Evolutionary conservation across 73 alveolate species (phyloP).

Genomic region (Paramecium biaurelia): DNA sequence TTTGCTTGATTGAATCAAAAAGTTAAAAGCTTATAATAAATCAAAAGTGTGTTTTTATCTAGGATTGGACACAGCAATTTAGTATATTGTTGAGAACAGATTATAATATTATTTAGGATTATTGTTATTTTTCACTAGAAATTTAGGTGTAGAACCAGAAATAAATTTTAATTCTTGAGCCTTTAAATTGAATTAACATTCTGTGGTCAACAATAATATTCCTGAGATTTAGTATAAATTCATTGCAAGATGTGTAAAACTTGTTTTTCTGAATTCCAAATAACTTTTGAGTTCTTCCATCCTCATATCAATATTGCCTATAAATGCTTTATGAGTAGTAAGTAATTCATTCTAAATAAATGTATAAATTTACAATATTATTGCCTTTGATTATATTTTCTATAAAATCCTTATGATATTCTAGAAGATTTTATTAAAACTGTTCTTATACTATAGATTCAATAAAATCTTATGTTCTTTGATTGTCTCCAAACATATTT

Average conservation of each 20-base stretch:
- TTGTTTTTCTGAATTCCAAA: neutral
- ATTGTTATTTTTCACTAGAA: neutral
- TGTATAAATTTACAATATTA: neutral
- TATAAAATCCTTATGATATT: neutral
- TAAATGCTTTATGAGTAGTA: neutral
- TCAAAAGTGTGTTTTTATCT: neutral
- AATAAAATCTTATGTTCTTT: neutral
- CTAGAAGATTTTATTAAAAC: neutral
- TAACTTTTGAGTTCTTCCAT: neutral
- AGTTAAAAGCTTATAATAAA: neutral
- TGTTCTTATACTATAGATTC: neutral
- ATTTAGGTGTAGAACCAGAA: neutral
- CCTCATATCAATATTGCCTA: neutral
- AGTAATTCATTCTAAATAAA: neutral
- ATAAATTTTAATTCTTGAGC: neutral
- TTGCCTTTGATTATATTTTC: neutral
- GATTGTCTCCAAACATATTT: neutral
- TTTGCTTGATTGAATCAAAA: neutral
- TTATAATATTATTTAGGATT: conserved; percentile 1
- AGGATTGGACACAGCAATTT: neutral
- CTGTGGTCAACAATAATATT: neutral
- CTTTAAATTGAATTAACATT: neutral
- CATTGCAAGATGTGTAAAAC: neutral
- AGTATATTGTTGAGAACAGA: neutral
- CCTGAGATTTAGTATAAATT: neutral